phyloP scores from a whole-genome alignment of 2,329 filamentous ascomycete genomes.

The Rachicladosporium sp. region DNA sequence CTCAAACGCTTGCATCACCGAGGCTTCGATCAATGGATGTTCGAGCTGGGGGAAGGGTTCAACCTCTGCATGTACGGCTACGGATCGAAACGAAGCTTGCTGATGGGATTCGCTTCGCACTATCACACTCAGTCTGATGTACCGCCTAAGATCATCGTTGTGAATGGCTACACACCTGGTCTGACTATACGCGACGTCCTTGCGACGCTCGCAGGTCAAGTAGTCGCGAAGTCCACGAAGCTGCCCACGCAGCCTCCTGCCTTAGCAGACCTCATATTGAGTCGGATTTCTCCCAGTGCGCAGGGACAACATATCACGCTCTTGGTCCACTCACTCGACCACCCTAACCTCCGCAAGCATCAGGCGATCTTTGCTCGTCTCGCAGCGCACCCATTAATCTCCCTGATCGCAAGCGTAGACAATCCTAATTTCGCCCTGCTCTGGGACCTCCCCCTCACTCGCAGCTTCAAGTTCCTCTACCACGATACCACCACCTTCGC shows the following conservation, averaged over 20 bases:
- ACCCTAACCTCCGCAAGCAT: conserved; percentile 58
- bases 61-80: conserved; percentile 86
- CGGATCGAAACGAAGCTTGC: conserved; percentile 70
- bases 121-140: conserved; percentile 39
- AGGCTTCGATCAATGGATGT: conserved; percentile 83
- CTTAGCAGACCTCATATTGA: conserved; percentile 55
- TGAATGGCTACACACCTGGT: conserved; percentile 70
- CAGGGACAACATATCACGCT: conserved; percentile 15
- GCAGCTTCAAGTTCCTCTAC: conserved; percentile 74
- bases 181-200: conserved; percentile 59
- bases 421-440: conserved; percentile 76
- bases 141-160: conserved; percentile 56
- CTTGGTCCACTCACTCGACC: conserved; percentile 74
- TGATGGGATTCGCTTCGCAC: conserved; percentile 63
- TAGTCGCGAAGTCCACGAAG: conserved; percentile 40
- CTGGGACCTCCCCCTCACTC: conserved; percentile 79
- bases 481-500: conserved; percentile 90
- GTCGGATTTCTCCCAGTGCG: conserved; percentile 42
- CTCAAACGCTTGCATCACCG: conserved; percentile 64
- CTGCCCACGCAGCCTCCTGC: conserved; percentile 53
- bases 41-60: conserved; percentile 78
- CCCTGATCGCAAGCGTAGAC: conserved; percentile 69
- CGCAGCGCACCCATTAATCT: conserved; percentile 59
- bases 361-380: conserved; percentile 68
- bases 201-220: conserved; percentile 52